Evolutionary conservation across 75 land plant species (phyloP), one percentile per base, ranked within the genome.

Genomic region (Adiantum capillusveneris): DNA sequence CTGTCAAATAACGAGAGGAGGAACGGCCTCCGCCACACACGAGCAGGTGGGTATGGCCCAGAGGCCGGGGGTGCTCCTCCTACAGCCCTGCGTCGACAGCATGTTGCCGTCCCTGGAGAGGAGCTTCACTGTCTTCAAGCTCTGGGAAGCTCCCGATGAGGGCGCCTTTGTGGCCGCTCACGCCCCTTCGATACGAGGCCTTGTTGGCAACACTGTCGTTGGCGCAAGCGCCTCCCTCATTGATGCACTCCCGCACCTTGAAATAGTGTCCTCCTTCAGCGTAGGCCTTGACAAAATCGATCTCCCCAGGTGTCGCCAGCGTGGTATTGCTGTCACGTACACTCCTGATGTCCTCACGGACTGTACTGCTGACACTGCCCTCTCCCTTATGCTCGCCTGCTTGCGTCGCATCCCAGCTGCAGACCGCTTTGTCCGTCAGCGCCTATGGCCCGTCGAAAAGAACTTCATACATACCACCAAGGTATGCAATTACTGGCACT

Each of bases 271-370:
- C 37, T 70, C 75, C 49, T 81, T 63, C 61, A 82, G 93, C 64
- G 93, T 88, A 21, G 93, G 93, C 7, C 44, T 88, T 37, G 93
- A 88, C 51, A 79, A 77, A 64, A 65, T 88, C 26, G 93, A 88
- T 45, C 65, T 88, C 67, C 50, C 0, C 39, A 84, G 72, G 69
- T 88, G 89, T 62, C 65, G 62, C 64, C 79, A 84, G 83, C 76
- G 65, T 48, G 83, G 85, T 17, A 74, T 88, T 53, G 70, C 67
- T 5, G 90, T 83, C 11, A 83, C 96, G 1, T 88, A 87, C 51
- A 91, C 93, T 3, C 93, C 97, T 12, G 94, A 92, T 67, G 87
- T 88, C 17, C 68, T 92, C 49, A 92, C 97, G 13, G 97, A 92
- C 0, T 90, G 86, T 39, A 88, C 87, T 28, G 97, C 97, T 11